Evolutionary conservation across 441 rosid genomes (phyloP).

Genomic region (Mallotus repandus): DNA sequence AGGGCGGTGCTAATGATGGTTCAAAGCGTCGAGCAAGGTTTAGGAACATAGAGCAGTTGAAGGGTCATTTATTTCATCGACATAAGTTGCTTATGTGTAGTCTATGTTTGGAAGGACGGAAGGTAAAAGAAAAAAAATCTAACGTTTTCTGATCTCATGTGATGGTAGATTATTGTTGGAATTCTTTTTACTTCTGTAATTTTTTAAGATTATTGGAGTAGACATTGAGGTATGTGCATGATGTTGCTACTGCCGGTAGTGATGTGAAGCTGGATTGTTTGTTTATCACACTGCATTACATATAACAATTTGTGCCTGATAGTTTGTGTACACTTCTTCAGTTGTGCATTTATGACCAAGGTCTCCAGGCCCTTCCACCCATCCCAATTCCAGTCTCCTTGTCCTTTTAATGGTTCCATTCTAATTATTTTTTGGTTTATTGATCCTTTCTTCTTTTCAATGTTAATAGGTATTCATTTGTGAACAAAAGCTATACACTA

Average conservation of each 20-base stretch:
- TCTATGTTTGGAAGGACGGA: conserved; percentile 88
- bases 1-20: conserved; percentile 42
- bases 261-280: too few relatives aligned
- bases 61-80: conserved; percentile 82
- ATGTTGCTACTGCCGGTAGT: background rate
- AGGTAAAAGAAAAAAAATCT: conserved; percentile 45
- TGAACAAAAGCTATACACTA: conserved; percentile 81
- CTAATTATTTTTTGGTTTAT: conserved; percentile 3
- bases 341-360: background rate
- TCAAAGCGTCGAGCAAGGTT: conserved; percentile 54
- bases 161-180: background rate
- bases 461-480: conserved; percentile 70
- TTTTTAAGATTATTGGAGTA: background rate
- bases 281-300: too few relatives aligned
- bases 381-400: too few relatives aligned
- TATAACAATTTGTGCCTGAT: too few relatives aligned
- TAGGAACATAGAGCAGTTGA: conserved; percentile 82
- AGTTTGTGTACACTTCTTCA: background rate
- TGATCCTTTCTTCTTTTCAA: conserved; percentile 15
- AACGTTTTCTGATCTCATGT: conserved; percentile 1
- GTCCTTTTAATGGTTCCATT: background rate
- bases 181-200: background rate
- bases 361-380: background rate
- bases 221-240: background rate
- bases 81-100: conserved; percentile 84